Percentiles rank a stretch among this genome's conserved stretches.
phyloP scores from a whole-genome alignment of 805 yeast genomes.

The Cyberlindnera euphorbiae region DNA sequence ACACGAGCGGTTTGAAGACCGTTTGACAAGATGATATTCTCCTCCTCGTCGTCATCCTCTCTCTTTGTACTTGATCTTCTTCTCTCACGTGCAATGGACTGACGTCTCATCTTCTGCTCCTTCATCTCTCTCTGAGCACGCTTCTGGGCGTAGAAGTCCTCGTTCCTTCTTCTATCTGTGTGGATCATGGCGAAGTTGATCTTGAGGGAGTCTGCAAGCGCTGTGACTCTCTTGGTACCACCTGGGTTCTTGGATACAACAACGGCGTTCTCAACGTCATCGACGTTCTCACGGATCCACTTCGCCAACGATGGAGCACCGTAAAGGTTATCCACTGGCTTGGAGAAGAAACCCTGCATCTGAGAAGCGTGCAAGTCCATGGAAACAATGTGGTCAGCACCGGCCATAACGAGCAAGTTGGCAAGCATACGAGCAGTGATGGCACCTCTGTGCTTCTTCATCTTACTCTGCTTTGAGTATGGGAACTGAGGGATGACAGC shows the following conservation, averaged over 20 bases:
- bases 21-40: conserved; percentile 63
- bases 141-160: conserved; percentile 49
- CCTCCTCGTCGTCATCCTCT: conserved; percentile 52
- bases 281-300: conserved; percentile 90
- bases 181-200: conserved; percentile 98
- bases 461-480: conserved; percentile 92
- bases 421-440: conserved; percentile 98
- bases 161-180: conserved; percentile 90
- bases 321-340: conserved; percentile 93
- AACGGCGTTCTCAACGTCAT: conserved; percentile 82
- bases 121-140: conserved; percentile 27
- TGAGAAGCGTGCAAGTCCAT: conserved; percentile 97
- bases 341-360: conserved; percentile 98
- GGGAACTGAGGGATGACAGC: conserved; percentile 98
- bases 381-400: conserved; percentile 97
- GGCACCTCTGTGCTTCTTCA: conserved; percentile 99
- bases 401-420: conserved; percentile 92
- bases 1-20: conserved; percentile 94
- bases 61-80: conserved; percentile 37
- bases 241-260: conserved; percentile 99
- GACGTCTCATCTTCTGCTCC: conserved; percentile 39
- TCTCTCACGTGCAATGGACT: conserved; percentile 36
- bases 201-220: conserved; percentile 93
- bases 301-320: conserved; percentile 95
- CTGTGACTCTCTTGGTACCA: conserved; percentile 96